phyloP scores from a whole-genome alignment of 805 yeast species.

The Nakazawaea molendinolei region DNA sequence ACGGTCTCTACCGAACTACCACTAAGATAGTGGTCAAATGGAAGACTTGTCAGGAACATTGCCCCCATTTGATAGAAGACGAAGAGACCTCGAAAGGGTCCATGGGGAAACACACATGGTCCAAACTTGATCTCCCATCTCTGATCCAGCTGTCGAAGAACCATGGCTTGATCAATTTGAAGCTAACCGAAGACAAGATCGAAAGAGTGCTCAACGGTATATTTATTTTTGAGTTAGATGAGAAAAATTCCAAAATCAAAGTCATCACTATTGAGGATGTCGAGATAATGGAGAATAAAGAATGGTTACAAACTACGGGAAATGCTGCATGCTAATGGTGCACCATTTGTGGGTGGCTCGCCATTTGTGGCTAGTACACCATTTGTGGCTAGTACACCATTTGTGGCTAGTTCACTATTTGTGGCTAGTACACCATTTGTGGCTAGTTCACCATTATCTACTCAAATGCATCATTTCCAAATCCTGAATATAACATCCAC shows the following conservation, averaged over 20 bases:
- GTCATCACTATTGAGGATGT: constrained; percentile 67
- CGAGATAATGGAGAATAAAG: constrained; percentile 44
- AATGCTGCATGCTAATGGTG: constrained; percentile 3
- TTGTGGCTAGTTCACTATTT: too few species aligned
- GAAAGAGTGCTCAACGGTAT: constrained; percentile 44
- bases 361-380: too few species aligned
- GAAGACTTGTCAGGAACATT: constrained; percentile 49
- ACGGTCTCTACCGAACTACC: constrained; percentile 23
- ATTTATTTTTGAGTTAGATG: constrained; percentile 59
- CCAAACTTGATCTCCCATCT: constrained; percentile 24
- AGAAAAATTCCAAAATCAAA: constrained; percentile 42
- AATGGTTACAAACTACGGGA: constrained; percentile 9
- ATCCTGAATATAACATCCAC: too few species aligned
- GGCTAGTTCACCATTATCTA: too few species aligned
- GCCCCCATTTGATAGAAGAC: constrained; percentile 34
- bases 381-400: too few species aligned
- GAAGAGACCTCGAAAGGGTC: constrained; percentile 31
- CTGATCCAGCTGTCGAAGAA: constrained; percentile 9
- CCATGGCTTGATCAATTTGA: constrained; percentile 28
- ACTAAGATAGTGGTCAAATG: constrained; percentile 50
- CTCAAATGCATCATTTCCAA: too few species aligned
- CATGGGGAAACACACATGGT: constrained; percentile 35
- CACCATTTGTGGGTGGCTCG: too few species aligned
- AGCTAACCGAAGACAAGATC: constrained; percentile 16
- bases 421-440: too few species aligned